Evolutionary conservation across 352 stramenopile genomes (phyloP).

Genomic region (Phytopythium montanum): DNA sequence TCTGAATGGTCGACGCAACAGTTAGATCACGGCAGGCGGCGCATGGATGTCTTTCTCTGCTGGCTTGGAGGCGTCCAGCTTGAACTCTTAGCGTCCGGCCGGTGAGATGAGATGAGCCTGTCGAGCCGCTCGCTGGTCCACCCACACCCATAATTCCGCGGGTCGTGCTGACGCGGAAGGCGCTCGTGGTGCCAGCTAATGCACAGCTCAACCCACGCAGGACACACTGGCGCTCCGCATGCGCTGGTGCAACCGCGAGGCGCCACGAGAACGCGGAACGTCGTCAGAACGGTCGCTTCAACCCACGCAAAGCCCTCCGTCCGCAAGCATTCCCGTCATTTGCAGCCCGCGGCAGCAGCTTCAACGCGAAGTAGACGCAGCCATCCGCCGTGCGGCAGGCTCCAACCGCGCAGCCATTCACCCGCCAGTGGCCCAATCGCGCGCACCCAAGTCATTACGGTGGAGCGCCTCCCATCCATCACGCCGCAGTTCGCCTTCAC

Average conservation of each 20-base stretch:
- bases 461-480: not conserved
- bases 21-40: no score
- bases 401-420: not conserved
- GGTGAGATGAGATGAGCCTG: no score
- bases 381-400: not conserved
- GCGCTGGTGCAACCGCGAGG: not conserved
- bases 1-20: no score
- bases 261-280: not conserved
- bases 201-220: no score
- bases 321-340: not conserved
- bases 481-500: no score
- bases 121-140: no score
- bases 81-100: no score
- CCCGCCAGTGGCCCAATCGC: not conserved
- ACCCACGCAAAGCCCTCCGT: not conserved
- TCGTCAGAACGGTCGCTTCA: not conserved
- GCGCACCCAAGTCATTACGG: slow-evolving; percentile 6
- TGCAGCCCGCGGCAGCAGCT: not conserved
- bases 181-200: not conserved
- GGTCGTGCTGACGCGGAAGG: not conserved
- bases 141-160: not conserved
- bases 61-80: no score
- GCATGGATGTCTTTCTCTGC: no score
- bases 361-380: slow-evolving; percentile 1
- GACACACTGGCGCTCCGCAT: not conserved